phyloP scores from a whole-genome alignment of 2,329 filamentous ascomycete genomes.

The Bipolaris gigantea region DNA sequence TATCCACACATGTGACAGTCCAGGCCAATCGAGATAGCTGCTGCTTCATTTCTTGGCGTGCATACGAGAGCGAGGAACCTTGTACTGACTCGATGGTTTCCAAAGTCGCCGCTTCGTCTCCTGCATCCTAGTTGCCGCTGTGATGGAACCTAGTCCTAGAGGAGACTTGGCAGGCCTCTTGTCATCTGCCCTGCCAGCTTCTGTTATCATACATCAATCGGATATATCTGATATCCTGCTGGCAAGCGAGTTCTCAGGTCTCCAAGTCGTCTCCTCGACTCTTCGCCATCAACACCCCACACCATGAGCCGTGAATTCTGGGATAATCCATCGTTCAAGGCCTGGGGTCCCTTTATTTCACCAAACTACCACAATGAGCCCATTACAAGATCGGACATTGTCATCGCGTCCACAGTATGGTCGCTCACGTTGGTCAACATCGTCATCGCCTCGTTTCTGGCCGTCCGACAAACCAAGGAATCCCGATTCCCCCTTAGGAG shows the following conservation, averaged over 20 bases:
- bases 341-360: constrained; percentile 34
- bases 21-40: constrained; percentile 2
- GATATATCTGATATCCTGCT: constrained; percentile 5
- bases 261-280: not conserved
- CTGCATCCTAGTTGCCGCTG: constrained; percentile 22
- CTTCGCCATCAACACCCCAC: not conserved
- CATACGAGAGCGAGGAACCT: constrained; percentile 14
- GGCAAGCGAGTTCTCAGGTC: not conserved
- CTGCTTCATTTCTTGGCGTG: not conserved
- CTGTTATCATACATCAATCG: not conserved
- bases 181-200: not conserved
- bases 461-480: constrained; percentile 29
- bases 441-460: constrained; percentile 39
- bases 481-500: constrained; percentile 40
- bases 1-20: constrained; percentile 1
- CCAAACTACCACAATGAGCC: constrained; percentile 26
- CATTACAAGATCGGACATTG: constrained; percentile 37
- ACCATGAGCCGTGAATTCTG: constrained; percentile 25
- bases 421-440: constrained; percentile 32
- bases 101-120: constrained; percentile 17
- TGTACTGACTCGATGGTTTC: constrained; percentile 23
- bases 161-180: constrained; percentile 9
- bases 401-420: constrained; percentile 37
- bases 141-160: constrained; percentile 12
- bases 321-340: constrained; percentile 20